phyloP scores from a whole-genome alignment of 768 basidiomycete species.

The Tricholoma sp. region DNA sequence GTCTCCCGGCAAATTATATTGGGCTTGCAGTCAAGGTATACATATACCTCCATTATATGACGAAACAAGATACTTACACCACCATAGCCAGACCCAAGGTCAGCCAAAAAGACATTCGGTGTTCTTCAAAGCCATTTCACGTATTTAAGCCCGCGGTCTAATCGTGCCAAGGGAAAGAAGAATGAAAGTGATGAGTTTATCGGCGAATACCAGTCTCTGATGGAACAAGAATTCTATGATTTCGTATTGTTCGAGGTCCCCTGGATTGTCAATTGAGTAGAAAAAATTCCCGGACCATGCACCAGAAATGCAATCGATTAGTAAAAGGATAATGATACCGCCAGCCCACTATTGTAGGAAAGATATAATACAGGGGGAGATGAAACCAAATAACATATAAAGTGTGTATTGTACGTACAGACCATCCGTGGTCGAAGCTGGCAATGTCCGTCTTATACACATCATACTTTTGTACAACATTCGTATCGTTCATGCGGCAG shows the following conservation, averaged over 20 bases:
- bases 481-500: conserved; percentile 2
- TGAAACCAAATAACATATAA: conserved; percentile 31
- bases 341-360: conserved; percentile 51
- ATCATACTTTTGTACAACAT: conserved; percentile 18
- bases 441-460: conserved; percentile 17
- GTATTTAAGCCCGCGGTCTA: conserved; percentile 73
- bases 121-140: conserved; percentile 72
- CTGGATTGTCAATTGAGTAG: conserved; percentile 66
- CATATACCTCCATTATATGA: background rate
- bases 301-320: conserved; percentile 41
- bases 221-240: conserved; percentile 96
- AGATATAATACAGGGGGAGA: conserved; percentile 38
- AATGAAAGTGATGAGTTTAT: conserved; percentile 59
- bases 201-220: conserved; percentile 87
- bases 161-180: conserved; percentile 39
- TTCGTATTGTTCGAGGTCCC: conserved; percentile 94
- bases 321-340: conserved; percentile 57
- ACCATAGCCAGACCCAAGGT: conserved; percentile 78
- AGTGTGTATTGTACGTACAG: conserved; percentile 20
- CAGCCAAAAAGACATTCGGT: conserved; percentile 71
- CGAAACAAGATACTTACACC: background rate
- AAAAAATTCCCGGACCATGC: background rate
- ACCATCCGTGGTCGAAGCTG: conserved; percentile 17
- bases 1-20: conserved; percentile 86
- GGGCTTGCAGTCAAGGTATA: conserved; percentile 76